Evolutionary conservation across 305 asterid species (phyloP), one percentile per base, ranked within the genome.

Genomic region (Solanum hybrid): DNA sequence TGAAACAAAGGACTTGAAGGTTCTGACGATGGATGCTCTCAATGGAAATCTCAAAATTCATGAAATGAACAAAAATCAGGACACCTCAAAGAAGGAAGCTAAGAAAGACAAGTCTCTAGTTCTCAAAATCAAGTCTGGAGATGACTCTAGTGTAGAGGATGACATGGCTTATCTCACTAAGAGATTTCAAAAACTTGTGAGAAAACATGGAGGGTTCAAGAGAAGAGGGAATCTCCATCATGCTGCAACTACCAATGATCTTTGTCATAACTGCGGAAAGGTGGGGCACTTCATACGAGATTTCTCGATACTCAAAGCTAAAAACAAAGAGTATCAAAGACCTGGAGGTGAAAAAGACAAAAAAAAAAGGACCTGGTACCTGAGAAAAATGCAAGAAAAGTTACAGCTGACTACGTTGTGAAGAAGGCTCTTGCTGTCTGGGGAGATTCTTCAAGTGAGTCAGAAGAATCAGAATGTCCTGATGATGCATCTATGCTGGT

Each of bases 151-250:
- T 51, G 67, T 6, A 51, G 10, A 51, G 22, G 67, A 16, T 16
- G 67, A 3, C n/a, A 51, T 51, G 67, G 9, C 67, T 18, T 51
- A 51, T 51, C 67, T 51, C 8, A 16, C n/a, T 51, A 5, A 51
- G n/a, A 51, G 10, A 18, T 51, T 51, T 51, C 67, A 18, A 14
- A 51, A 51, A 18, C 2, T 51, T 51, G 67, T 51, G 67, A 51
- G 67, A 51, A 51, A 16, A 18, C n/a, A 51, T 51, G n/a, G 10
- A 14, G n/a, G n/a, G n/a, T 51, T 51, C 2, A 18, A 18, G 67
- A 51, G n/a, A 18, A 51, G 1, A 16, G 67, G n/a, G 9, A 51
- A 18, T 18, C n/a, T 18, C 8, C 1, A 0, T 51, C 3, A 2
- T 14, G 9, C 4, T 51, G 1, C n/a, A 51, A 51, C 22, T 51